phyloP scores from a whole-genome alignment of 352 stramenopile species.

The Phytopythium chamaehyphon region DNA sequence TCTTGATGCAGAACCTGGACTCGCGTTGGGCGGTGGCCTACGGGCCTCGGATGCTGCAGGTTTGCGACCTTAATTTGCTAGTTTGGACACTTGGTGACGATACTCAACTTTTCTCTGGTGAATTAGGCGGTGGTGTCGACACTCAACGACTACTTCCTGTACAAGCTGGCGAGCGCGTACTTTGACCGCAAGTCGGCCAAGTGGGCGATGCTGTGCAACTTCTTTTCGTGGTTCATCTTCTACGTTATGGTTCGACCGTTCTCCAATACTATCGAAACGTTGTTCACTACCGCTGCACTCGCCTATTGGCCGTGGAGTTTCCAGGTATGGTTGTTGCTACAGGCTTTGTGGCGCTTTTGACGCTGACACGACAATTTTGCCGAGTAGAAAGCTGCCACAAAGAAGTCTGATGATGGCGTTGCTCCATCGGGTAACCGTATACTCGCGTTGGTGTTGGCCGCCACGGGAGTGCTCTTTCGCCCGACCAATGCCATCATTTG shows the following conservation, averaged over 20 bases:
- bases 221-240: conserved; percentile 85
- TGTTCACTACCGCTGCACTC: conserved; percentile 72
- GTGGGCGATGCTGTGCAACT: conserved; percentile 67
- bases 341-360: too few relatives aligned
- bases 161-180: conserved; percentile 58
- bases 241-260: conserved; percentile 85
- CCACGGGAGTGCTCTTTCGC: conserved; percentile 75
- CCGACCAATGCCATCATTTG: conserved; percentile 78
- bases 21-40: conserved; percentile 83
- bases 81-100: too few relatives aligned
- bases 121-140: conserved; percentile 51
- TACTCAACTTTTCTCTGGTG: background rate
- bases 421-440: conserved; percentile 22
- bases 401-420: conserved; percentile 33
- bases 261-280: conserved; percentile 82
- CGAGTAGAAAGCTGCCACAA: conserved; percentile 16
- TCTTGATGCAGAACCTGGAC: conserved; percentile 52
- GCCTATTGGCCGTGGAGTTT: conserved; percentile 79
- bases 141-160: conserved; percentile 70
- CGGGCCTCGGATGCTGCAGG: conserved; percentile 65
- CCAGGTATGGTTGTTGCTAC: conserved; percentile 22
- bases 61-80: conserved; percentile 3
- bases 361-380: too few relatives aligned
- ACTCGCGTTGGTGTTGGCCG: conserved; percentile 49
- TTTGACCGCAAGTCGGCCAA: conserved; percentile 62